These are phyloP conservation scores for Aspergillus calidoustus DNA, from an alignment of 2,329 filamentous ascomycete genomes.

Conservation along the genomic window DNA sequence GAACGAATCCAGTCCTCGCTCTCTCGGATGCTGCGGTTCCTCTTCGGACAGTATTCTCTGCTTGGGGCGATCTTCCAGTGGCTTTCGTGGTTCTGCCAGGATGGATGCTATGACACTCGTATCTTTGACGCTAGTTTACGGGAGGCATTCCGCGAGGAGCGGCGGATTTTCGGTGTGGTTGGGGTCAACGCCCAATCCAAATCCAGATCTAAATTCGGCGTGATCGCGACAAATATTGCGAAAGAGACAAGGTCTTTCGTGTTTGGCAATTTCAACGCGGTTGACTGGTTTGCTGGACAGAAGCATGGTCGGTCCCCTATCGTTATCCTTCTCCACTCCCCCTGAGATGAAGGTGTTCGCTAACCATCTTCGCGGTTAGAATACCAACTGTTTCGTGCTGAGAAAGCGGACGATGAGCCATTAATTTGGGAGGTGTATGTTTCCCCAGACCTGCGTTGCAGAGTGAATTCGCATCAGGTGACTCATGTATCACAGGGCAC, in stretches of 20 bases:
- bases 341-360: not conserved
- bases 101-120: constrained; percentile 28
- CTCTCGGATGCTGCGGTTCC: constrained; percentile 7
- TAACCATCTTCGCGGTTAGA: constrained; percentile 13
- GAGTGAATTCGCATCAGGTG: too few species aligned
- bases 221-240: constrained; percentile 26
- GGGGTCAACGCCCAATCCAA: not conserved
- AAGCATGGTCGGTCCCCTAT: constrained; percentile 7
- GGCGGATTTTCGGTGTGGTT: constrained; percentile 22
- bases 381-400: constrained; percentile 19
- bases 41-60: constrained; percentile 13
- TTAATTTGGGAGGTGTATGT: constrained; percentile 23
- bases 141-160: constrained; percentile 22
- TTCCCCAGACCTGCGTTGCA: not conserved
- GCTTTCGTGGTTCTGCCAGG: constrained; percentile 24
- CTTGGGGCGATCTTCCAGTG: constrained; percentile 13
- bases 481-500: constrained; percentile 17
- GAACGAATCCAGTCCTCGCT: constrained; percentile 17
- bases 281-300: constrained; percentile 5
- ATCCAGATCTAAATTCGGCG: constrained; percentile 22
- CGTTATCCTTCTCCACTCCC: not conserved
- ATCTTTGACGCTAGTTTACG: constrained; percentile 26
- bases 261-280: constrained; percentile 28
- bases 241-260: constrained; percentile 26
- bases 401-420: constrained; percentile 17